Evolutionary conservation across 768 basidiomycete genomes (phyloP).

Genomic region (Mycena rosella): DNA sequence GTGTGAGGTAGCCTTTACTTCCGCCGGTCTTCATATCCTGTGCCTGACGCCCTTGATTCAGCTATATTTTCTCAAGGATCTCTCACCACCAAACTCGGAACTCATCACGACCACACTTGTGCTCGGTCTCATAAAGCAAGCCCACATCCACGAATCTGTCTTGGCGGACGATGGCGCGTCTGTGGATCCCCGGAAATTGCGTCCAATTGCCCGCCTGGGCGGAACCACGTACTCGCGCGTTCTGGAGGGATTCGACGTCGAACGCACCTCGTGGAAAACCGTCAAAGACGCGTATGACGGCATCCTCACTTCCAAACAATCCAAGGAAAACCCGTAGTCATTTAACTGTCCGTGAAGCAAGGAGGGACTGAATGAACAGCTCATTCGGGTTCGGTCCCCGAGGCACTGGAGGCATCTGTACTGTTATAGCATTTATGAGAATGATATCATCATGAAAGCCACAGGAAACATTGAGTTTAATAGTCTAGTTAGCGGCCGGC

Average conservation of each 20-base stretch:
- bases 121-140: conserved; percentile 66
- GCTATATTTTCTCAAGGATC: conserved; percentile 66
- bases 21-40: conserved; percentile 2
- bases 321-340: too few species aligned
- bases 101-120: conserved; percentile 59
- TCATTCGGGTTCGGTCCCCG: neutral
- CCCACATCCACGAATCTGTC: conserved; percentile 65
- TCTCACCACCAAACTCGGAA: conserved; percentile 52
- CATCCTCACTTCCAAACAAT: too few species aligned
- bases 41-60: conserved; percentile 37
- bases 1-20: conserved; percentile 63
- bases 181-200: conserved; percentile 63
- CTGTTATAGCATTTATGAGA: too few species aligned
- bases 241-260: conserved; percentile 61
- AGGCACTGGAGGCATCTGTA: neutral
- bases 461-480: too few species aligned
- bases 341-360: conserved; percentile 22
- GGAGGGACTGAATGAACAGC: neutral
- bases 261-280: conserved; percentile 53
- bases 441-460: too few species aligned
- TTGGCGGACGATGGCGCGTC: conserved; percentile 54
- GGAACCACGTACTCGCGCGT: conserved; percentile 65
- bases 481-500: too few species aligned
- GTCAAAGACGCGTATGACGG: conserved; percentile 43
- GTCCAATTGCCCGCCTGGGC: conserved; percentile 66